Conservation (phyloP, 352 stramenopile species). For the Globisporangium spinosum region DNA sequence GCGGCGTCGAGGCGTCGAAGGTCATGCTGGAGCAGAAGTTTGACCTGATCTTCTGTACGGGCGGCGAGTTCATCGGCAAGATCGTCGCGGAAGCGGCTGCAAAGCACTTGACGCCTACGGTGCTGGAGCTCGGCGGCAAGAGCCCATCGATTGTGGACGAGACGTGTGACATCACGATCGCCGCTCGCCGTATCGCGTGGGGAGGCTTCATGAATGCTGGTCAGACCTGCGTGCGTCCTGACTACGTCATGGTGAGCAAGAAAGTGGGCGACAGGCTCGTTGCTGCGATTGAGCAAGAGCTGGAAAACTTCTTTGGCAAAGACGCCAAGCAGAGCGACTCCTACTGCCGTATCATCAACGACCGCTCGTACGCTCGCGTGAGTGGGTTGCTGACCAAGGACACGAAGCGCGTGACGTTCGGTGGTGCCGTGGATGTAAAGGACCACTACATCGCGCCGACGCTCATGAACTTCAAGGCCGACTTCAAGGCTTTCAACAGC, state of each 20-base stretch:
- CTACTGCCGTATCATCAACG: conserved; percentile 39
- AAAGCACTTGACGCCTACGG: conserved; percentile 91
- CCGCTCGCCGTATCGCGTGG: conserved; percentile 80
- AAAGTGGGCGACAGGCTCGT: conserved; percentile 63
- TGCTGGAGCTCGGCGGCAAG: conserved; percentile 95
- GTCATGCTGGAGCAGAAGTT: conserved; percentile 69
- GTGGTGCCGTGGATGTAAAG: conserved; percentile 51
- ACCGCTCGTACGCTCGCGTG: conserved; percentile 12
- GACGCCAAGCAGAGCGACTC: conserved; percentile 40
- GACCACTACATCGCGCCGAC: conserved; percentile 86
- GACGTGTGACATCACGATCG: conserved; percentile 46
- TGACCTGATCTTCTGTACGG: conserved; percentile 43
- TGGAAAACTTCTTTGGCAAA: conserved; percentile 56
- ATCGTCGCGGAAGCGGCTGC: conserved; percentile 89
- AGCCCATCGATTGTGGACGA: conserved; percentile 82
- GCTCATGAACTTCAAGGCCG: conserved; percentile 84
- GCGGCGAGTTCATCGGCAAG: conserved; percentile 68
- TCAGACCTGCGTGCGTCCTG: conserved; percentile 93
- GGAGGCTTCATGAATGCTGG: conserved; percentile 89
- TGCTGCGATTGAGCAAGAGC: conserved; percentile 31
- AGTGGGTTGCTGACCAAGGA: conserved; percentile 53
- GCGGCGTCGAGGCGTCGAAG: conserved; percentile 62
- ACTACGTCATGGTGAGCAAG: conserved; percentile 91
- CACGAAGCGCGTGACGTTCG: conserved; percentile 49
- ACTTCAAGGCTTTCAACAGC: conserved; percentile 39